phyloP scores from a whole-genome alignment of 1,284 basidiomycete species.

The Singerocomus inundabilis region DNA sequence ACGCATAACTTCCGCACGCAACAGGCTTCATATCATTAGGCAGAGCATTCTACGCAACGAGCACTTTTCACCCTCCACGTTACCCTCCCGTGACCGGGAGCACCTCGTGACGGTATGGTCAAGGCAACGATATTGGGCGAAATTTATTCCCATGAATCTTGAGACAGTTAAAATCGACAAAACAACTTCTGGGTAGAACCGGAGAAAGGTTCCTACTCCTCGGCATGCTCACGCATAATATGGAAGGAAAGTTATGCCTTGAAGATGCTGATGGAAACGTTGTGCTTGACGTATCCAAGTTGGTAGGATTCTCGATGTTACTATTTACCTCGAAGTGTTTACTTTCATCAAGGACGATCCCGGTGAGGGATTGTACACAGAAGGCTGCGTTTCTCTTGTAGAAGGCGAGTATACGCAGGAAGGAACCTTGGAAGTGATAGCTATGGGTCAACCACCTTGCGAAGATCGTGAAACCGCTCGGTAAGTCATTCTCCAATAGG shows the following conservation, averaged over 20 bases:
- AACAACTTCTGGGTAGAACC: conserved; percentile 90
- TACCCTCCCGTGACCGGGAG: conserved; percentile 83
- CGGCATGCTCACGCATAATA: conserved; percentile 88
- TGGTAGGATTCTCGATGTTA: conserved; percentile 52
- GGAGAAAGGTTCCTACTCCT: conserved; percentile 91
- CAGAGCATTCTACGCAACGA: conserved; percentile 92
- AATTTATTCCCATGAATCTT: conserved; percentile 11
- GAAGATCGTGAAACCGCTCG: conserved; percentile 81
- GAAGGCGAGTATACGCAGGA: conserved; percentile 98
- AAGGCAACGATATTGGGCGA: conserved; percentile 12
- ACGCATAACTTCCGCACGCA: conserved; percentile 72
- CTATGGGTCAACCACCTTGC: conserved; percentile 96
- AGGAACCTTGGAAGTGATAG: conserved; percentile 83
- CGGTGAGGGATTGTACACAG: conserved; percentile 95
- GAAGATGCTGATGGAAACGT: conserved; percentile 95
- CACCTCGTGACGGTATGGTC: conserved; percentile 76
- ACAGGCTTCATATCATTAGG: conserved; percentile 83
- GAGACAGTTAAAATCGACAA: conserved; percentile 86
- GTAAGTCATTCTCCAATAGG: conserved; percentile 40
- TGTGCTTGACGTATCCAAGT: conserved; percentile 83
- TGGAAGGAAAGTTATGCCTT: conserved; percentile 86
- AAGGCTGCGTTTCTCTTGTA: conserved; percentile 92
- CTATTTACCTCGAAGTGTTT: conserved; percentile 1
- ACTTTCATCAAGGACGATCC: conserved; percentile 68
- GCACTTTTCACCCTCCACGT: conserved; percentile 91